Evolutionary conservation across 768 basidiomycete species (phyloP).

Genomic region (Cyclocybe aegerita): DNA sequence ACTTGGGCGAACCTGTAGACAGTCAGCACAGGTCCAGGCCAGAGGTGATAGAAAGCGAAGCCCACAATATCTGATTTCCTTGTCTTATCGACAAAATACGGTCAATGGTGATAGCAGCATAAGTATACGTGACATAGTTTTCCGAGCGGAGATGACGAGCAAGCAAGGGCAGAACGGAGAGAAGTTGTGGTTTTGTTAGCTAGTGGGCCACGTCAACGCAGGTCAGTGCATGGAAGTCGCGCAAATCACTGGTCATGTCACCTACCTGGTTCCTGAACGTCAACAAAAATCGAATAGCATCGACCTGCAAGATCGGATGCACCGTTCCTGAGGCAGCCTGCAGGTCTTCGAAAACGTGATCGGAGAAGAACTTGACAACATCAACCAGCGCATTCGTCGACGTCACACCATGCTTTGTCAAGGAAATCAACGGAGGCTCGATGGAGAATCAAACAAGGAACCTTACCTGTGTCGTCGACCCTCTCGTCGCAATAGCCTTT

Average conservation of each 20-base stretch:
- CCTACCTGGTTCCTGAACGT: constrained; percentile 94
- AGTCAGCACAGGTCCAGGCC: constrained; percentile 4
- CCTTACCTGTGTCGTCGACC: constrained; percentile 78
- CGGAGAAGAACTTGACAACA: constrained; percentile 93
- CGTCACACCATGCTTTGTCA: constrained; percentile 81
- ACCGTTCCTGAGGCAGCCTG: constrained; percentile 64
- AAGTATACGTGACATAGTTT: constrained; percentile 93
- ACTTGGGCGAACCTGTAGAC: constrained; percentile 74
- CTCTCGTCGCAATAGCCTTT: constrained; percentile 90
- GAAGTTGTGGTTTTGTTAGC: constrained; percentile 89
- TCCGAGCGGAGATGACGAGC: constrained; percentile 77
- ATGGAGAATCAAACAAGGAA: background rate
- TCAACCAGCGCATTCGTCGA: constrained; percentile 90
- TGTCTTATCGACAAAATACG: constrained; percentile 90
- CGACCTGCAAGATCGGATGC: constrained; percentile 91
- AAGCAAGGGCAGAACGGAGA: constrained; percentile 87
- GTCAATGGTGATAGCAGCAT: constrained; percentile 98
- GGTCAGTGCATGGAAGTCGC: background rate
- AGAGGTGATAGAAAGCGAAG: constrained; percentile 5
- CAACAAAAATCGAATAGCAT: constrained; percentile 92
- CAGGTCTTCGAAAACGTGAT: constrained; percentile 86
- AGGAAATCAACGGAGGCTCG: constrained; percentile 3
- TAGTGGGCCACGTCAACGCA: constrained; percentile 33
- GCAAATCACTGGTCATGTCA: constrained; percentile 10
- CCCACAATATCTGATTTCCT: constrained; percentile 71